Percentiles rank a stretch among this genome's conserved stretches.
Conservation (phyloP, 2,329 filamentous ascomycete genomes). For the Venturiaceae sp. region DNA sequence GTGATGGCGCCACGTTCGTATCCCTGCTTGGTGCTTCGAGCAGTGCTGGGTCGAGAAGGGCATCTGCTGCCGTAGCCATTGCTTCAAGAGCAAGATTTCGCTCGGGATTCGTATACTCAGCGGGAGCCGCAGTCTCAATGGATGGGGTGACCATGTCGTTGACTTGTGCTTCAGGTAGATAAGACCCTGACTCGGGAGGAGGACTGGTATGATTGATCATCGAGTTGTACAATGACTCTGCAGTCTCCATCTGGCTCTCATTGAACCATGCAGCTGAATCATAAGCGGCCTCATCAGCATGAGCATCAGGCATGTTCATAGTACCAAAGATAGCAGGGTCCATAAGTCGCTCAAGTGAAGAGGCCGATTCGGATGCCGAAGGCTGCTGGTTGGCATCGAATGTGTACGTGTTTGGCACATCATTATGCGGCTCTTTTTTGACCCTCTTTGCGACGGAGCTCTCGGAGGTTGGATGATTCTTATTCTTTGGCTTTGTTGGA, state of each 20-base stretch:
- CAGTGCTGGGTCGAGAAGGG: neutral
- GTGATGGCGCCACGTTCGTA: neutral
- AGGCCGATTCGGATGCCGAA: neutral
- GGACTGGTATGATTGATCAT: neutral
- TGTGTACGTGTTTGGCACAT: neutral
- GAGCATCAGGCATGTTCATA: neutral
- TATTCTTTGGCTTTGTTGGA: conserved; percentile 18
- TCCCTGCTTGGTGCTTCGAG: neutral
- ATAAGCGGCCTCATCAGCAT: neutral
- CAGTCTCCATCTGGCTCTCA: neutral
- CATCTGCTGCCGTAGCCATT: neutral
- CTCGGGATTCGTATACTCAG: neutral
- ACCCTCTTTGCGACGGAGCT: neutral
- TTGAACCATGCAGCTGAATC: neutral
- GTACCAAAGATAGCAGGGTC: neutral
- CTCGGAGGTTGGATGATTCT: neutral
- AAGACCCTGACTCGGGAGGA: neutral
- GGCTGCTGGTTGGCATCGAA: neutral
- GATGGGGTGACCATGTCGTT: neutral
- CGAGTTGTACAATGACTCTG: neutral
- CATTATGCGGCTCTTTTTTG: neutral
- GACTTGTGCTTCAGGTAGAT: neutral
- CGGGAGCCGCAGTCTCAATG: neutral
- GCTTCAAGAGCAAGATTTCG: neutral
- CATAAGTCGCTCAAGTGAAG: neutral